Conservation (phyloP, 352 stramenopile genomes). For the Phytophthora agathidicida region DNA sequence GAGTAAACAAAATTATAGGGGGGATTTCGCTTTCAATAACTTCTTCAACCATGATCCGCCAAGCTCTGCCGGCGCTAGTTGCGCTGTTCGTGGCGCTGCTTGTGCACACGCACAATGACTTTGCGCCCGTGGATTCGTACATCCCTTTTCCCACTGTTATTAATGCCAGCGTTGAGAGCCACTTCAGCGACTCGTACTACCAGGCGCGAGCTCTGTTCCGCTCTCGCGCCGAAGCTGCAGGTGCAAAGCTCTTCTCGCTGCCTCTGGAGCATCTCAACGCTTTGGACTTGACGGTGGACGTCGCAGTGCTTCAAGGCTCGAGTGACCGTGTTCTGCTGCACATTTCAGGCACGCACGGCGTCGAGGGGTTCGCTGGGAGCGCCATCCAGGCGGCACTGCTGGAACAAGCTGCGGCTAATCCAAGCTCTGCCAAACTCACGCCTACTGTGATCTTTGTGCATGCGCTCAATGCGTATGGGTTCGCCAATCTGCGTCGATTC, state of each 20-base stretch:
- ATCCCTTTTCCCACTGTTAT: neutral
- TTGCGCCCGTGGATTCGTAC: slow-evolving; percentile 56
- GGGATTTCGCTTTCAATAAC: no score
- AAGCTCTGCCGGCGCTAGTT: slow-evolving; percentile 2
- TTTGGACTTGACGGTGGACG: slow-evolving; percentile 71
- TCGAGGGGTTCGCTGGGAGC: slow-evolving; percentile 86
- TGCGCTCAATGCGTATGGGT: slow-evolving; percentile 93
- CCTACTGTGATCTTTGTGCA: slow-evolving; percentile 93
- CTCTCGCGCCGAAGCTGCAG: slow-evolving; percentile 33
- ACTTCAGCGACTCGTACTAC: slow-evolving; percentile 74
- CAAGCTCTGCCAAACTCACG: slow-evolving; percentile 7
- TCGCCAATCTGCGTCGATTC: slow-evolving; percentile 84
- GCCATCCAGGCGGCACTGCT: slow-evolving; percentile 75
- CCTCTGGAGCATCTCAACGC: slow-evolving; percentile 44
- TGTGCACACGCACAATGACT: slow-evolving; percentile 55
- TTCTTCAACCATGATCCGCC: slow-evolving; percentile 6
- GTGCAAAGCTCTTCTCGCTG: slow-evolving; percentile 52
- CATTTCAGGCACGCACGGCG: slow-evolving; percentile 82
- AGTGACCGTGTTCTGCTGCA: slow-evolving; percentile 69
- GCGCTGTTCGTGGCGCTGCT: slow-evolving; percentile 37
- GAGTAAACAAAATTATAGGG: no score
- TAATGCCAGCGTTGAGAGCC: slow-evolving; percentile 42
- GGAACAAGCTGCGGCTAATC: slow-evolving; percentile 19
- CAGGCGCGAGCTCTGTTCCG: slow-evolving; percentile 68
- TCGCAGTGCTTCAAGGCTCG: slow-evolving; percentile 58